phyloP scores from a whole-genome alignment of 768 basidiomycete species.

The Rhizopogon rudus region DNA sequence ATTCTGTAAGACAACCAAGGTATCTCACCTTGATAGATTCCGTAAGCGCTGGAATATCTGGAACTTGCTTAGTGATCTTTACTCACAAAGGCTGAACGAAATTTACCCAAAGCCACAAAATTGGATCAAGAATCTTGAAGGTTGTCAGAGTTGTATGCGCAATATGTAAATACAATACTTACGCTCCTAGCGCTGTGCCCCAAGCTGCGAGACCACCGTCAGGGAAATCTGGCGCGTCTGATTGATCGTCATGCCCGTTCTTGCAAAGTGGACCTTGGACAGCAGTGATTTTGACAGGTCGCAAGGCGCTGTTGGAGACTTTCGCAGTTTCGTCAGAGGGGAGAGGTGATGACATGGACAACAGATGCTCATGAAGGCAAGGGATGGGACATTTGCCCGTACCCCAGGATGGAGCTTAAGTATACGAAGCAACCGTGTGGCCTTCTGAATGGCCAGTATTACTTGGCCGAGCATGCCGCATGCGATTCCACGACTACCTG shows the following conservation, averaged over 20 bases:
- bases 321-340: neutral
- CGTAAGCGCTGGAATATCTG: constrained; percentile 33
- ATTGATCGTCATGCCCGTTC: neutral
- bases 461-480: too few species aligned
- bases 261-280: neutral
- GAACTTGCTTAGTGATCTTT: neutral
- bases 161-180: constrained; percentile 2
- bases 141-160: neutral
- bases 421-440: neutral
- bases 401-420: neutral
- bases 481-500: too few species aligned
- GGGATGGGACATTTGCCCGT: neutral
- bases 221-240: constrained; percentile 3
- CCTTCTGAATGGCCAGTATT: too few species aligned
- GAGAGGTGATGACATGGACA: neutral
- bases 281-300: neutral
- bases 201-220: constrained; percentile 24
- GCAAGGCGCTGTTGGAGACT: neutral
- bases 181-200: constrained; percentile 19
- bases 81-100: neutral
- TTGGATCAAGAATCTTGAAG: constrained; percentile 29
- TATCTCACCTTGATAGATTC: constrained; percentile 34
- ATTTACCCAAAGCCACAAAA: constrained; percentile 32
- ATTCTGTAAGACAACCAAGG: neutral
- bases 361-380: neutral